Evolutionary conservation across 106 monocot genomes (phyloP), one percentile per base, ranked within the genome.

Genomic region (Phalaenopsis equestris): DNA sequence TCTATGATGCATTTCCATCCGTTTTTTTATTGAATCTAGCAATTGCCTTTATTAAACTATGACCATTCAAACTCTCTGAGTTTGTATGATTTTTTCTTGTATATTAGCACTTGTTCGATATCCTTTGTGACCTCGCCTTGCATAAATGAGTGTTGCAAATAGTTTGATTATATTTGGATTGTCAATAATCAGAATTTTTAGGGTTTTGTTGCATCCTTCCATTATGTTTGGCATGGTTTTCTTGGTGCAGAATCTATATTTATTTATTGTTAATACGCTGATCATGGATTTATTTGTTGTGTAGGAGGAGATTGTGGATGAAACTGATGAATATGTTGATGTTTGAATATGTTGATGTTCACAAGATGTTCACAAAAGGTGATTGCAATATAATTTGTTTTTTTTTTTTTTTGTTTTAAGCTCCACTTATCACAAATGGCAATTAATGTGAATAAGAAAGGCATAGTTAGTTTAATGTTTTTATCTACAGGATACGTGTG

Each of bases 351-450:
- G 99, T 99, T 78, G 99, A 95, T 82, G n/a, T n/a, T n/a, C n/a
- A n/a, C n/a, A n/a, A n/a, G n/a, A n/a, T n/a, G 99, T 99, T 64
- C 99, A 99, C 72, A 95, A 92, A 84, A 95, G 93, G 99, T 99
- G 84, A n/a, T 73, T 37, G 38, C 6, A 14, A n/a, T 9, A 21
- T 23, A 18, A 41, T 56, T 18, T n/a, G n/a, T n/a, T n/a, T n/a
- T n/a, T n/a, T n/a, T n/a, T 75, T 67, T 39, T 55, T 77, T 1
- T 72, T 70, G 1, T 70, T 15, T 68, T 36, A 68, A 37, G 68
- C 6, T 36, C 37, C 49, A 11, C 46, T 8, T 67, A 9, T 65
- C 21, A 81, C 57, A 64, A 30, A 18, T 12, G 38, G 16, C 39
- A 42, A 74, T 14, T 36, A 12, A 43, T 24, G 49, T 75, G 76